Percentiles rank a stretch among this genome's conserved stretches.
Evolutionary conservation across 2,329 filamentous ascomycete genomes (phyloP).

Genomic region (Aspergillus ibericus): DNA sequence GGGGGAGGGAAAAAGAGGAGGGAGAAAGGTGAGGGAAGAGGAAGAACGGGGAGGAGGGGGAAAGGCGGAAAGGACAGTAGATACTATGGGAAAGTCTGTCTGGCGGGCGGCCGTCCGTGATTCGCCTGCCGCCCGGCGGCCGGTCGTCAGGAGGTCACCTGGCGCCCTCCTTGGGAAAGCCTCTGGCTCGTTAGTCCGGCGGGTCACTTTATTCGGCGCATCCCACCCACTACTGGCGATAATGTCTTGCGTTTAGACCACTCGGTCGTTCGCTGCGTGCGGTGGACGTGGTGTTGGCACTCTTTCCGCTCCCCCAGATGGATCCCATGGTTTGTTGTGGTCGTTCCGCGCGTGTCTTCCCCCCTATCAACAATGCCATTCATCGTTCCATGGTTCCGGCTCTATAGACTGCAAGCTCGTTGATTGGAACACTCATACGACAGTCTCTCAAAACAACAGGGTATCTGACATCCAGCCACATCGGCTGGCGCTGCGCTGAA

Average conservation of each 20-base stretch:
- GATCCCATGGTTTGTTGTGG: background rate
- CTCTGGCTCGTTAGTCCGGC: background rate
- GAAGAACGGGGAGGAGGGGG: background rate
- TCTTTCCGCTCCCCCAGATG: background rate
- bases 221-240: background rate
- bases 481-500: background rate
- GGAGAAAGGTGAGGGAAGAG: constrained; percentile 17
- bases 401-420: background rate
- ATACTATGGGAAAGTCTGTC: too few species aligned
- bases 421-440: too few species aligned
- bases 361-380: background rate
- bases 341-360: background rate
- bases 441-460: background rate
- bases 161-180: background rate
- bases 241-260: background rate
- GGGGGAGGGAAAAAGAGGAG: constrained; percentile 21
- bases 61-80: background rate
- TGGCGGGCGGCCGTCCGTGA: too few species aligned
- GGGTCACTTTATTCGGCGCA: background rate
- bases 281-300: background rate
- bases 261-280: background rate
- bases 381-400: background rate
- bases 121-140: background rate
- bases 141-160: background rate
- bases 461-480: background rate